These are phyloP conservation scores for Apophysomyces variabilis DNA, from an alignment of 371 early-diverging fungal species.

Conservation along the genomic window DNA sequence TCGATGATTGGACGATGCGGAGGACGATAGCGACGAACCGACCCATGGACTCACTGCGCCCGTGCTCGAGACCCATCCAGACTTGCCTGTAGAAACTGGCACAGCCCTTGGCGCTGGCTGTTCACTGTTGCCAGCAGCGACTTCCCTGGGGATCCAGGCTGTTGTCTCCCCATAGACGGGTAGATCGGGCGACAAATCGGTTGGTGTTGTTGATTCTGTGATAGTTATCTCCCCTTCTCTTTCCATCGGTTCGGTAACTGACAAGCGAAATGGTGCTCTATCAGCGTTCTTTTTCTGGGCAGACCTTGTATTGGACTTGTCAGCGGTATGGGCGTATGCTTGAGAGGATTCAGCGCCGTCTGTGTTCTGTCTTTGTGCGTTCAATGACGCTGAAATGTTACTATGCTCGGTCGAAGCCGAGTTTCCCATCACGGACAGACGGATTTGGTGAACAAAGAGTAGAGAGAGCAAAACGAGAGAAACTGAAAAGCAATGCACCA, in stretches of 20 bases:
- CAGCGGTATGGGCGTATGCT: constrained; percentile 3
- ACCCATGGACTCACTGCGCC: constrained; percentile 52
- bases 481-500: background rate
- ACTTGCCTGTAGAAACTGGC: constrained; percentile 35
- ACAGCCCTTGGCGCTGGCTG: constrained; percentile 19
- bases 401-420: constrained; percentile 24
- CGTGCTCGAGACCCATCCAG: constrained; percentile 55
- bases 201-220: constrained; percentile 9
- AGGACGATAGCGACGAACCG: constrained; percentile 38
- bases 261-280: constrained; percentile 15
- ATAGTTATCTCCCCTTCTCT: constrained; percentile 1
- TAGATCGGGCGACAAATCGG: constrained; percentile 21
- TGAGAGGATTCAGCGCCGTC: constrained; percentile 8
- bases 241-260: constrained; percentile 17
- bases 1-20: constrained; percentile 46
- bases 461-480: background rate
- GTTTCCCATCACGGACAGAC: constrained; percentile 22
- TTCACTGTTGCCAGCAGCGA: constrained; percentile 3
- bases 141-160: constrained; percentile 15
- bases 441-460: background rate
- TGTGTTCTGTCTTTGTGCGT: constrained; percentile 1
- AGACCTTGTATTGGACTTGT: background rate
- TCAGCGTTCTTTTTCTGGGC: constrained; percentile 3
- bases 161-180: constrained; percentile 7
- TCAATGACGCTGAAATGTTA: constrained; percentile 4